A percentile compares a stretch with the other conserved stretches of the same genome.
Conservation (phyloP, 768 basidiomycete genomes). For the Calocybe indica region DNA sequence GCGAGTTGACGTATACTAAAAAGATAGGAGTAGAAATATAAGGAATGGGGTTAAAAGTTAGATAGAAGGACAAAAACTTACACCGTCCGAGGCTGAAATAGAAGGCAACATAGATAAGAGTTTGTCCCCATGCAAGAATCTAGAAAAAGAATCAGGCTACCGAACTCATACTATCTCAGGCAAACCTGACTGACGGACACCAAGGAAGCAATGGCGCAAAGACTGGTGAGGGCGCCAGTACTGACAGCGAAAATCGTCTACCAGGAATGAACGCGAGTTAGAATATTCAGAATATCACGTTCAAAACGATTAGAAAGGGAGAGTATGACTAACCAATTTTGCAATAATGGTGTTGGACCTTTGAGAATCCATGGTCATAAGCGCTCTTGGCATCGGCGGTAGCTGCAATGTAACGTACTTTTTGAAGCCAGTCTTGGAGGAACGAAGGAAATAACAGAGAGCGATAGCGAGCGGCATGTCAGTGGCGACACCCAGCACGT, state of each 20-base stretch:
- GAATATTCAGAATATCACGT: not conserved
- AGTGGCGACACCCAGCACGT: not conserved
- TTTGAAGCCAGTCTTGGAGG: slow-evolving; percentile 7
- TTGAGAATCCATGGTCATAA: not conserved
- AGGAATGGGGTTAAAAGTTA: not conserved
- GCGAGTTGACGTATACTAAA: slow-evolving; percentile 24
- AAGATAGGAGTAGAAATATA: not conserved
- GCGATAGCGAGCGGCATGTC: slow-evolving; percentile 5
- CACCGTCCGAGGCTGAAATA: slow-evolving; percentile 10
- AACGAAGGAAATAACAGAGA: slow-evolving; percentile 5
- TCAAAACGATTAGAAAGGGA: not conserved
- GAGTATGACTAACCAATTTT: not conserved
- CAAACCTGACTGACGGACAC: not conserved
- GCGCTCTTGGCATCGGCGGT: not conserved
- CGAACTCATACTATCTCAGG: too few relatives aligned
- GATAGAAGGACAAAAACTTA: slow-evolving; percentile 3
- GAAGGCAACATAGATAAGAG: slow-evolving; percentile 20
- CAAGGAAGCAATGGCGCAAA: not conserved
- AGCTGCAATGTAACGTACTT: not conserved
- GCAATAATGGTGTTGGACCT: not conserved
- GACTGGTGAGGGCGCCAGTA: slow-evolving; percentile 1
- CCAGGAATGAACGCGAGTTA: not conserved
- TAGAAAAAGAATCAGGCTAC: slow-evolving; percentile 3
- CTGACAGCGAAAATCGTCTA: slow-evolving; percentile 8
- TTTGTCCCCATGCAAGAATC: slow-evolving; percentile 15